Evolutionary conservation across 352 stramenopile genomes (phyloP), one percentile per base, ranked within the genome.

Genomic region (Phytopythium kandeliae): DNA sequence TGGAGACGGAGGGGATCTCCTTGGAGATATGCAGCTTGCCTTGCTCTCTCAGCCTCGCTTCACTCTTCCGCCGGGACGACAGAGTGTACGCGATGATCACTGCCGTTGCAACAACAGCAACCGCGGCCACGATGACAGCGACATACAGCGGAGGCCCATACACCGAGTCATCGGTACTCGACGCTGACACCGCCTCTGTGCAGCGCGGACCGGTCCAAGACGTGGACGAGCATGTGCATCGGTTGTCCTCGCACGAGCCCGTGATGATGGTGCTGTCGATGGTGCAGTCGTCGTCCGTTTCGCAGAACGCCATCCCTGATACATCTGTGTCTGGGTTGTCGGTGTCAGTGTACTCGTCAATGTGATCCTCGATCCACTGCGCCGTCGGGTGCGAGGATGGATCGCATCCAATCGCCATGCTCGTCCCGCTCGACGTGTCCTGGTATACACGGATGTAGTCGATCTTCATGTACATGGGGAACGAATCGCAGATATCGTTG

Each of bases 391-490:
- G 76, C 2, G 60, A 74, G 17, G 41, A 35, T 10, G 75, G 75
- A n/a, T 86, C 69, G 37, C 78, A 89, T 1, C 71, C 75, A 5
- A 86, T 17, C 25, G 67, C 55, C 69, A 89, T 86, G 54, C 63
- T 63, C 54, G 58, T 78, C 54, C 81, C 71, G 16, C 45, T 48
- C 7, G 75, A 40, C 2, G 63, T 53, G 60, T 85, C 73, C 45
- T 88, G 76, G 49, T 88, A 88, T 42, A 86, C 19, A 0, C 78
- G 68, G 8, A 88, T 83, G 67, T 88, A 87, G 58, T 85, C 76
- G 43, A 87, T 58, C 67, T 84, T 82, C 63, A 89, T 71, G 71
- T 78, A 81, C 69, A 89, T 85, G 3, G 78, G 78, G 59, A 83
- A 86, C 51, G 62, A 61, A 51, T 87, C 71, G 44, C 78, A 89